Evolutionary conservation across 2,329 filamentous ascomycete species (phyloP), one percentile per base, ranked within the genome.

Genomic region (Diaporthe vexans): DNA sequence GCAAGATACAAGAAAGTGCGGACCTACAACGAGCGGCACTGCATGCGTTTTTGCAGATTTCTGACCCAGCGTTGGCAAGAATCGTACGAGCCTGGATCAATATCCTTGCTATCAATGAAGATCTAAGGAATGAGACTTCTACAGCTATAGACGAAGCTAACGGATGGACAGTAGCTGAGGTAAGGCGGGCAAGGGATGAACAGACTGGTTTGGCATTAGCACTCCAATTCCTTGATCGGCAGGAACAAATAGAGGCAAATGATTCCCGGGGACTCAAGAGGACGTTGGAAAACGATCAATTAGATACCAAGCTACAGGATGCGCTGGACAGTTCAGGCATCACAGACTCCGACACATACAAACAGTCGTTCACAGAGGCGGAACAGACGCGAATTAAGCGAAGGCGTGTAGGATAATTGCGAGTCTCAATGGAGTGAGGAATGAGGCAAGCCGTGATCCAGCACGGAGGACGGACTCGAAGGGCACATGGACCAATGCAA

Each of bases 161-260:
- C 3, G 37, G 37, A 37, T 6, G 13, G 8, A 19, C 35, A 19
- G 0, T 61, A 10, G 35, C n/a, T 61, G 58, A 24, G 9, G 11
- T 61, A 11, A 43, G 15, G 15, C 58, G 21, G 10, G 35, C 58
- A 4, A 61, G 58, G 37, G 37, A 61, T 8, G 58, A 61, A 9
- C 35, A 61, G 37, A 43, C 35, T 10, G n/a, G 15, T 26, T 8
- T 61, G 15, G 37, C n/a, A 7, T 43, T 40, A 6, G 58, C 58
- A 3, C n/a, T 61, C 43, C 35, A 26, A 35, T 43, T 43, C 15
- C 58, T 61, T 1, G 58, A 61, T 61, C 58, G 58, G 43, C 15
- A 43, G 58, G 58, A 43, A 26, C 58, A 61, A 9, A n/a, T 61
- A 26, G 58, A 61, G 37, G 58, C 58, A 26, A 43, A 61, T 19